phyloP scores from a whole-genome alignment of 106 monocot species.

The Acorus calamus region DNA sequence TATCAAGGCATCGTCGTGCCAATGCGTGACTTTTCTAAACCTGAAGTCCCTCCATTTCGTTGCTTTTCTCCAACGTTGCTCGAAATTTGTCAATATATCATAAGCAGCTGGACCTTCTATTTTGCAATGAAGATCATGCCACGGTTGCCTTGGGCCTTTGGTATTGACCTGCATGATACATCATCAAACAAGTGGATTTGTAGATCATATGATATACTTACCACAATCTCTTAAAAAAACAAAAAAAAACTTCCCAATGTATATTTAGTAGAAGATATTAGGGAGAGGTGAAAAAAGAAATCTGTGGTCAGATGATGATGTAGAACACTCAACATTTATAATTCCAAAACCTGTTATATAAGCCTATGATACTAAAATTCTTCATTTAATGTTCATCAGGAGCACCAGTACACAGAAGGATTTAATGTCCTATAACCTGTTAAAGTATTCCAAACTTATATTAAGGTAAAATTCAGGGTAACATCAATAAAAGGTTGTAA shows the following conservation, averaged over 20 bases:
- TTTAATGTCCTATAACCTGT: no score
- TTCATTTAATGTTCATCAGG: no score
- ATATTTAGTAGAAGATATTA: neutral
- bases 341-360: no score
- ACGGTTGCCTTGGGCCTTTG: conserved; percentile 32
- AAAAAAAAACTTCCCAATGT: no score
- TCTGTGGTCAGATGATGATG: neutral
- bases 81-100: conserved; percentile 37
- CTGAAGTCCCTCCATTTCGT: conserved; percentile 34
- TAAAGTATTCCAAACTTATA: no score
- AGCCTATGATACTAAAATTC: no score
- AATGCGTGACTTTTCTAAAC: conserved; percentile 25
- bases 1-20: conserved; percentile 35
- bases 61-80: conserved; percentile 35
- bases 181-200: neutral
- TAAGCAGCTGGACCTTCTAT: conserved; percentile 42
- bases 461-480: no score
- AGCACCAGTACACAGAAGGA: neutral
- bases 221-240: no score
- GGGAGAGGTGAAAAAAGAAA: neutral
- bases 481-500: no score
- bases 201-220: neutral
- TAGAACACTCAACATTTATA: neutral
- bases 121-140: conserved; percentile 41
- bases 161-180: conserved; percentile 1